Evolutionary conservation across 2,329 filamentous ascomycete genomes (phyloP).

Genomic region (Stemphylium beticola): DNA sequence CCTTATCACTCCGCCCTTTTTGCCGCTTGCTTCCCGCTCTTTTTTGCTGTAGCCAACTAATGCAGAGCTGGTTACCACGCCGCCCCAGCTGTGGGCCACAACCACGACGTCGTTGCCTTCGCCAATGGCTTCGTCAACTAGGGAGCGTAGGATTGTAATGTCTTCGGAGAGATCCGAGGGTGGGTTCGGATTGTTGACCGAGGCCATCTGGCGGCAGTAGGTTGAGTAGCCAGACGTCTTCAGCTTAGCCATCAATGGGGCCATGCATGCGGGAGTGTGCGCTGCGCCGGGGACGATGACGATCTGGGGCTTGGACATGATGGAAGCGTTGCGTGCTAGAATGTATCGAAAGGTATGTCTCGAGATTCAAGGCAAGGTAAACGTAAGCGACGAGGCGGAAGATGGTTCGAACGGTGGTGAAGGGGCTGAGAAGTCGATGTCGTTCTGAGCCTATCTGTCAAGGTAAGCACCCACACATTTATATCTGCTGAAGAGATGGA

Average conservation of each 20-base stretch:
- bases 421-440: no score
- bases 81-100: conserved; percentile 55
- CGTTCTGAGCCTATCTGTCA: no score
- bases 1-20: conserved; percentile 49
- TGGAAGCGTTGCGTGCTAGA: background rate
- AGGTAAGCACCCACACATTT: no score
- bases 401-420: no score
- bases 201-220: conserved; percentile 36
- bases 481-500: no score
- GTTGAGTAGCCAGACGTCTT: conserved; percentile 39
- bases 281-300: conserved; percentile 49
- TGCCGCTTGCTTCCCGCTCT: conserved; percentile 42
- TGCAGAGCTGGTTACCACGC: conserved; percentile 48
- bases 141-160: conserved; percentile 39
- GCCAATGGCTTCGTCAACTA: conserved; percentile 47
- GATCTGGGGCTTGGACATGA: conserved; percentile 42
- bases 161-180: conserved; percentile 43
- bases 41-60: conserved; percentile 44
- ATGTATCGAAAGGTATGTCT: background rate
- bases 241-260: conserved; percentile 34
- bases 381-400: no score
- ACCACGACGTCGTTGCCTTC: conserved; percentile 51
- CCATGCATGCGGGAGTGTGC: conserved; percentile 44
- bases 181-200: conserved; percentile 30
- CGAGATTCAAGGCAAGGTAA: background rate